Evolutionary conservation across 345 rosid species (phyloP), one percentile per base, ranked within the genome.

Genomic region (Moricandia arvensis): DNA sequence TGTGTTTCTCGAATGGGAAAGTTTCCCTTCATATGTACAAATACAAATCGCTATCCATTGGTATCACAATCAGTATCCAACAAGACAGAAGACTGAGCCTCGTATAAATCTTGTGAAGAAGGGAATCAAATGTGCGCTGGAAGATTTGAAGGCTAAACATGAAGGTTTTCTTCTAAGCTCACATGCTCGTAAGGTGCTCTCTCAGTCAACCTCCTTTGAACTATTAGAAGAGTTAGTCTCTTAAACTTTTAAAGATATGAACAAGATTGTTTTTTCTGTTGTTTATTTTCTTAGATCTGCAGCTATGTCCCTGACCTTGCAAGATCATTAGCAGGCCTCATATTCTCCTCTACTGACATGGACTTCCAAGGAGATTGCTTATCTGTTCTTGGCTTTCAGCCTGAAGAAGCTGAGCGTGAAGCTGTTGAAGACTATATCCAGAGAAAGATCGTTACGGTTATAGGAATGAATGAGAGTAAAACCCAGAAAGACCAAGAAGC

Each of bases 231-330:
- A 2, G 38, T 55, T 30, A 31, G 16, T 59, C 72, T 49, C 68
- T 71, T 58, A 11, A 57, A 55, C 1, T 55, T 55, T 43, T 1
- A 59, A 7, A 18, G 37, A 7, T 27, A 16, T 72, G 49, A 66
- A 59, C 29, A 72, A 12, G 24, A 4, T n/a, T 65, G 12, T 37
- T 51, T 30, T 17, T 47, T 7, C 37, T 24, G 26, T 38, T 31
- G 10, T 35, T 5, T 58, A 35, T 67, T 12, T 72, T 54, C 27
- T 59, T 83, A 95, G 98, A 87, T 86, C 76, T 82, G 87, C 82
- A 83, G 86, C 73, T 83, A 90, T 77, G 98, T 88, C 45, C 96
- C 99, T 75, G 96, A 85, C 81, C 94, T 95, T 68, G 93, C 99
- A 72, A 92, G 83, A 79, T 84, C 96, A 69, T 79, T 89, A 45